Evolutionary conservation across 768 basidiomycete species (phyloP), one percentile per base, ranked within the genome.

Genomic region (Termitomyces sp.): DNA sequence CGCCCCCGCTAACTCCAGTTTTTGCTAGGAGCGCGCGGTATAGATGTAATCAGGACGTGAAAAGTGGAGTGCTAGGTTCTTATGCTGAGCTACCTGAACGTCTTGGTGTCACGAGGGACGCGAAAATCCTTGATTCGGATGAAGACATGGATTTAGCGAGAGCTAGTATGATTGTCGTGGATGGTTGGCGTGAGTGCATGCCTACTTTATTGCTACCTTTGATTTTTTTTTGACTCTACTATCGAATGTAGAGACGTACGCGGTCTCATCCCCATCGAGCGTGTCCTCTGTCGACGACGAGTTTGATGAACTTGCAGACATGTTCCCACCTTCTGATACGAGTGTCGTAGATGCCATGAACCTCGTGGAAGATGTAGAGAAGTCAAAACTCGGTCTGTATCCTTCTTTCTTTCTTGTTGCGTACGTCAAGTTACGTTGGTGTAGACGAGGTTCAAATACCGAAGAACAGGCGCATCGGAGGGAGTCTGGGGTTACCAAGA

Each of bases 161-260:
- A 34, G 75, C 77, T 51, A 81, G 82, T 66, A 79, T 90, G 75
- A 70, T 77, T 9, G 64, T 87, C 34, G 79, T 88, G 1, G 77
- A 82, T 67, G 88, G 86, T 29, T 86, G 86, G 85, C 68, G 88
- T 88, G 64, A 45, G 80, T 77, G 28, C n/a, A 52, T 29, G 10
- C 26, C 36, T 37, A 18, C 9, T 4, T 51, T 44, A n/a, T 29
- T 50, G 12, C 26, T 8, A 7, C 13, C 13, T 36, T n/a, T 5
- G 28, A 34, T 28, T 15, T 39, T 29, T 48, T 59, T 36, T 52
- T 52, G 28, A 34, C 13, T 39, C 8, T 5, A 24, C 16, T 20
- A 8, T 8, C 13, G 18, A 13, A 29, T 9, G 24, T 44, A 78
- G 76, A 75, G 41, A 74, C 76, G 0, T 71, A 75, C 48, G 72